A percentile compares a stretch with the other conserved stretches of the same genome.
Evolutionary conservation across 495 filamentous ascomycete genomes (phyloP).

Genomic region (Aspergillus steynii): DNA sequence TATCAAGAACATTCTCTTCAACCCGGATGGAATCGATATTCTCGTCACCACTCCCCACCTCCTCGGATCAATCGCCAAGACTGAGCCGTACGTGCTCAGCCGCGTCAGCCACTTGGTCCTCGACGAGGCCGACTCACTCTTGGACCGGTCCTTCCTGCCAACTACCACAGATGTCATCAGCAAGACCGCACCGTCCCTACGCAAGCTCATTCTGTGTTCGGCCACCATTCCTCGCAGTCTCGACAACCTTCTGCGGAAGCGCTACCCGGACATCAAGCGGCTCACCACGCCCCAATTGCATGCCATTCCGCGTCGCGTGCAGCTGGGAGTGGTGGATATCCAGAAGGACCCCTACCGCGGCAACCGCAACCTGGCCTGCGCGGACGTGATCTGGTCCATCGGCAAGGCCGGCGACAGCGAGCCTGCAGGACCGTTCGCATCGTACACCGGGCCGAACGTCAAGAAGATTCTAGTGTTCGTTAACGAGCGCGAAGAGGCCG

Average conservation of each 20-base stretch:
- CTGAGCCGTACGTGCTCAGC: constrained; percentile 83
- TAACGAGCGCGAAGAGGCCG: constrained; percentile 89
- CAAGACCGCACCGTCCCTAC: constrained; percentile 70
- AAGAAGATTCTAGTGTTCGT: constrained; percentile 96
- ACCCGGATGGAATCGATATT: constrained; percentile 78
- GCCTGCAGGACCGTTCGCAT: constrained; percentile 30
- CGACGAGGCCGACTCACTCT: constrained; percentile 93
- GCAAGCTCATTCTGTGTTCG: constrained; percentile 92
- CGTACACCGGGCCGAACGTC: constrained; percentile 51
- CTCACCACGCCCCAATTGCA: constrained; percentile 94
- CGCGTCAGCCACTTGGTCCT: constrained; percentile 84
- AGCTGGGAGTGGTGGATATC: constrained; percentile 89
- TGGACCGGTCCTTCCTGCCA: constrained; percentile 87
- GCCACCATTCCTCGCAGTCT: constrained; percentile 91
- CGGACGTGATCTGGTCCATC: constrained; percentile 91
- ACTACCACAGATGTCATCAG: constrained; percentile 80
- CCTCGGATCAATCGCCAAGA: constrained; percentile 78
- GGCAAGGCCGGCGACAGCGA: constrained; percentile 67
- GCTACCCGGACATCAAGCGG: constrained; percentile 78
- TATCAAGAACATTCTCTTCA: constrained; percentile 85
- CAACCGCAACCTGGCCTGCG: constrained; percentile 88
- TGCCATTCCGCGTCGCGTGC: constrained; percentile 90
- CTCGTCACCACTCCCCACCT: constrained; percentile 87
- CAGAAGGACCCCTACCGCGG: constrained; percentile 86
- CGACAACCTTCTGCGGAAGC: constrained; percentile 74